Percentiles rank a stretch among this genome's conserved stretches.
phyloP scores from a whole-genome alignment of 805 yeast genomes.

The Phaffomyces thermotolerans region DNA sequence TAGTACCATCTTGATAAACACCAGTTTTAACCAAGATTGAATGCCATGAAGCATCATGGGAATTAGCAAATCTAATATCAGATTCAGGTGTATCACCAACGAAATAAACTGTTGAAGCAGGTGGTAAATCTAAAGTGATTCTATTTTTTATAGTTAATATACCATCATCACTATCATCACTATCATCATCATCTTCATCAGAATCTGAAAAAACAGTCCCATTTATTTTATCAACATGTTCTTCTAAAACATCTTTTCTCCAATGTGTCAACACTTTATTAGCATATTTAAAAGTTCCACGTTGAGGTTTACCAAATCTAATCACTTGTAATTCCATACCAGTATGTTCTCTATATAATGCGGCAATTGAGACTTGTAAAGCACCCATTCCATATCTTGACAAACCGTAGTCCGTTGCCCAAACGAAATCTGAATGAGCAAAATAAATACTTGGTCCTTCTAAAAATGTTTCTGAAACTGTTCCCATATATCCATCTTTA shows the following conservation, averaged over 20 bases:
- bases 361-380: slow-evolving; percentile 79
- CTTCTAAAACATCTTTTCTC: slow-evolving; percentile 73
- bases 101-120: slow-evolving; percentile 80
- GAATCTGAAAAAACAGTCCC: slow-evolving; percentile 22
- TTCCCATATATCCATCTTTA: slow-evolving; percentile 78
- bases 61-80: slow-evolving; percentile 80
- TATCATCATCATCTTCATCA: slow-evolving; percentile 24
- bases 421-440: slow-evolving; percentile 87
- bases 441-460: slow-evolving; percentile 81
- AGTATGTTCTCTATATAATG: slow-evolving; percentile 76
- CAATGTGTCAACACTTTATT: slow-evolving; percentile 67
- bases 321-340: slow-evolving; percentile 75
- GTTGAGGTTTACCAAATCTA: slow-evolving; percentile 85
- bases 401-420: slow-evolving; percentile 83
- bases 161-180: slow-evolving; percentile 26
- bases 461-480: slow-evolving; percentile 57
- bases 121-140: slow-evolving; percentile 54
- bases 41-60: slow-evolving; percentile 79
- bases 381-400: slow-evolving; percentile 95
- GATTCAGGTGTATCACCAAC: slow-evolving; percentile 91
- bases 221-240: slow-evolving; percentile 52
- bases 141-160: slow-evolving; percentile 40
- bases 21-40: slow-evolving; percentile 84
- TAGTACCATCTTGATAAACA: slow-evolving; percentile 74
- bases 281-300: slow-evolving; percentile 80